Evolutionary conservation across 805 yeast genomes (phyloP).

Genomic region (Yamadazyma phyllophila): DNA sequence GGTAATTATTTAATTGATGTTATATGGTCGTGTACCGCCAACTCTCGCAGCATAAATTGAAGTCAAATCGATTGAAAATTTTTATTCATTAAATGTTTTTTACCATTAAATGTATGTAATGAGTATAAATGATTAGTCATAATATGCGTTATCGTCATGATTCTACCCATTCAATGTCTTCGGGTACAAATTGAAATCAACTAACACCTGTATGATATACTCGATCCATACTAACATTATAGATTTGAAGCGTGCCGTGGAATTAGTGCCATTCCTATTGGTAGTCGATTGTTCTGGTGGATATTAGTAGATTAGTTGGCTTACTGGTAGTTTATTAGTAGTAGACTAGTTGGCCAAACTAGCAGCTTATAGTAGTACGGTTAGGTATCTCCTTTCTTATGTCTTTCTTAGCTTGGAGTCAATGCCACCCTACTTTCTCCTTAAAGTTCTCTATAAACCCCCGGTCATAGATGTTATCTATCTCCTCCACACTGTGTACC

Average conservation of each 20-base stretch:
- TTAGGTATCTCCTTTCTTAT: too few species aligned
- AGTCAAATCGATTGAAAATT: not conserved
- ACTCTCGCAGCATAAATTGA: conserved; percentile 1
- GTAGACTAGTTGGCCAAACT: too few species aligned
- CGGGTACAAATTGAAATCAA: conserved; percentile 40
- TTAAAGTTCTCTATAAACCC: conserved; percentile 46
- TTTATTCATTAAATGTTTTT: too few species aligned
- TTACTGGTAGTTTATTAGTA: too few species aligned
- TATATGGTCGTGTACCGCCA: not conserved
- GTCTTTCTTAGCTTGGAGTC: too few species aligned
- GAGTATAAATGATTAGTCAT: conserved; percentile 24
- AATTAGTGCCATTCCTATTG: too few species aligned
- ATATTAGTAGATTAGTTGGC: too few species aligned
- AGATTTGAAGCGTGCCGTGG: too few species aligned
- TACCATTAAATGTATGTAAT: conserved; percentile 2
- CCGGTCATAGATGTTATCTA: conserved; percentile 45
- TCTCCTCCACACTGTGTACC: conserved; percentile 9
- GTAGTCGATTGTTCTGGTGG: too few species aligned
- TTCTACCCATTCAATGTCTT: conserved; percentile 34
- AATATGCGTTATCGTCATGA: conserved; percentile 52
- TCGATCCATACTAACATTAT: conserved; percentile 5
- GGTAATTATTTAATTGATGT: not conserved
- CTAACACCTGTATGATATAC: conserved; percentile 43
- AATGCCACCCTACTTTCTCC: conserved; percentile 14
- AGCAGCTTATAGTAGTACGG: too few species aligned